Percentiles rank a stretch among this genome's conserved stretches.
These are phyloP conservation scores for Phytopythium montanum DNA, from an alignment of 352 stramenopile species.

Conservation along the genomic window DNA sequence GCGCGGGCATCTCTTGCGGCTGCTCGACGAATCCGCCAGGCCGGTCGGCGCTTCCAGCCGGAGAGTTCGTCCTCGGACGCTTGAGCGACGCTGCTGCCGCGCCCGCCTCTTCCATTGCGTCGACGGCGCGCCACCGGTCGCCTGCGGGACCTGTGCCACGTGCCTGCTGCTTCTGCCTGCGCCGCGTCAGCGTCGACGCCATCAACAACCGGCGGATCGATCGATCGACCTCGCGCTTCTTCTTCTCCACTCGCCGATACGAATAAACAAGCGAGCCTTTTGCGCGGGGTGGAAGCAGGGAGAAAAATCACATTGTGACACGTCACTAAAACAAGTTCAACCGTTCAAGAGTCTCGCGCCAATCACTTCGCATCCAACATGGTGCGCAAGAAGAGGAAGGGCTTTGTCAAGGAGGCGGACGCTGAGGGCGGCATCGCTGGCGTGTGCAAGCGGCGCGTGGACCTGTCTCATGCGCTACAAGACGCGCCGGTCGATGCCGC, in stretches of 20 bases:
- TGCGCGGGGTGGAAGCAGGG: too few relatives aligned
- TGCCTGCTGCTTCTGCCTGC: neutral
- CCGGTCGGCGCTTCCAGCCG: neutral
- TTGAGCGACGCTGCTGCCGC: neutral
- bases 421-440: constrained; percentile 12
- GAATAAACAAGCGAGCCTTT: too few relatives aligned
- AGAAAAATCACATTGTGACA: neutral
- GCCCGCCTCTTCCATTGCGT: neutral
- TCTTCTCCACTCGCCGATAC: neutral
- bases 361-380: too few relatives aligned
- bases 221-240: neutral
- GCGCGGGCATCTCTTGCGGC: neutral
- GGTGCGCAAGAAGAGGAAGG: constrained; percentile 83
- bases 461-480: constrained; percentile 25
- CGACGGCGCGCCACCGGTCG: neutral
- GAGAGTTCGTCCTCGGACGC: neutral
- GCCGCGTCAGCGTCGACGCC: neutral
- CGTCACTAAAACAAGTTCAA: neutral
- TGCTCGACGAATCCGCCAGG: neutral
- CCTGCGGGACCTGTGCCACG: neutral
- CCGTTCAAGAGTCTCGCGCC: too few relatives aligned
- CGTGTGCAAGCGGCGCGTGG: constrained; percentile 21
- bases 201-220: constrained; percentile 13
- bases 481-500: constrained; percentile 27
- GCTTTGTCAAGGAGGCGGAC: constrained; percentile 54